Conservation (phyloP, 139 green algal species). For the Chlamydomonas incerta region DNA sequence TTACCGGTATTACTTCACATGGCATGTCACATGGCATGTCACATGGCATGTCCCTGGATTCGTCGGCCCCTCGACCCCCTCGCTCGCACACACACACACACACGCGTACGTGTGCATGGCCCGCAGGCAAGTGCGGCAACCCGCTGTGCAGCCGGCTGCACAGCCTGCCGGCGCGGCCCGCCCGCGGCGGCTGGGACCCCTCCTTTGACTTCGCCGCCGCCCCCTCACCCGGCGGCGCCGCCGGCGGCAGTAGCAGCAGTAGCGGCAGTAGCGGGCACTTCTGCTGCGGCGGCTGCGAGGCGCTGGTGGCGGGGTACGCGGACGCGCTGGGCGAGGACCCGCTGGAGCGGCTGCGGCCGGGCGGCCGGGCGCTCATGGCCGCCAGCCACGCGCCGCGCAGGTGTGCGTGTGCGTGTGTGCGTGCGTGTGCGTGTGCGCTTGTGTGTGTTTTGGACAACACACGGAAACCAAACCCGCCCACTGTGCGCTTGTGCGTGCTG, state of each 20-base stretch:
- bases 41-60: too few species aligned
- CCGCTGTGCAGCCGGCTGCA: slow-evolving; percentile 38
- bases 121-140: slow-evolving; percentile 58
- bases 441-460: too few species aligned
- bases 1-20: too few species aligned
- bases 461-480: too few species aligned
- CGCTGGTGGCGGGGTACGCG: slow-evolving; percentile 5
- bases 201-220: too few species aligned
- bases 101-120: too few species aligned
- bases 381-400: slow-evolving; percentile 33
- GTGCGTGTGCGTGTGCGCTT: too few species aligned
- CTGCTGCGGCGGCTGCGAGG: slow-evolving; percentile 37
- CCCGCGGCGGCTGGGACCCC: slow-evolving; percentile 16
- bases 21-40: too few species aligned
- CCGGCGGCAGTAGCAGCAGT: not conserved
- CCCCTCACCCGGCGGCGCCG: not conserved
- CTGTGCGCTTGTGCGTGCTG: too few species aligned
- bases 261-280: slow-evolving; percentile 8
- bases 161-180: not conserved
- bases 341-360: slow-evolving; percentile 34
- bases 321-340: slow-evolving; percentile 29
- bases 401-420: not conserved
- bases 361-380: slow-evolving; percentile 5
- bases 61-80: too few species aligned
- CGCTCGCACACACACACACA: too few species aligned